Conservation (phyloP, 176 grass and related monocot species). For the Avena atlantica region DNA sequence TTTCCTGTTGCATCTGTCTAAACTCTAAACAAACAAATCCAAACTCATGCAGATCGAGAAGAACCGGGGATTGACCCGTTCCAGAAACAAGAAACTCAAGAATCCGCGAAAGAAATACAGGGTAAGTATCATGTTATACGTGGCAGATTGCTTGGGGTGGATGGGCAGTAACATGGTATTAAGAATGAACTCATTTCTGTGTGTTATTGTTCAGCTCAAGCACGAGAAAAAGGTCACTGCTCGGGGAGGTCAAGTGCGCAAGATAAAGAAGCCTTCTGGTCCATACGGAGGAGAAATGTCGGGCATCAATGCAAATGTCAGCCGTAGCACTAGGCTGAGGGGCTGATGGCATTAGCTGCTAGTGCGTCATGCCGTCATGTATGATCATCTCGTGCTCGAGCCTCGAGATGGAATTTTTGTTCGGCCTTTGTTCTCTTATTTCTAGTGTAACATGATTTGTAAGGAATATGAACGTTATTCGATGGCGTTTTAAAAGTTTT, state of each 20-base stretch:
- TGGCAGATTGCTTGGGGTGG: background rate
- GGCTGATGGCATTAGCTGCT: slow-evolving; percentile 25
- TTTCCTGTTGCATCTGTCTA: slow-evolving; percentile 16
- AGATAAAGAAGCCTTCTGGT: slow-evolving; percentile 57
- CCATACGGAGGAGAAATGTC: slow-evolving; percentile 85
- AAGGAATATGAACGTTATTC: background rate
- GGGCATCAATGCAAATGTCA: slow-evolving; percentile 80
- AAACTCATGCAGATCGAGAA: slow-evolving; percentile 79
- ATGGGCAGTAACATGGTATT: background rate
- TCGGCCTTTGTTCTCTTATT: background rate
- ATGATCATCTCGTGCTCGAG: background rate
- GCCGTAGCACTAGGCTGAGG: slow-evolving; percentile 80
- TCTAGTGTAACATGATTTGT: background rate
- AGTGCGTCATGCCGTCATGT: background rate
- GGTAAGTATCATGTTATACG: slow-evolving; percentile 45
- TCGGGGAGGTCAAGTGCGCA: slow-evolving; percentile 71
- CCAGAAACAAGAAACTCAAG: slow-evolving; percentile 81
- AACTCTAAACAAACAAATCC: slow-evolving; percentile 14
- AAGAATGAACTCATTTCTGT: background rate
- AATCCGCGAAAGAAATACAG: slow-evolving; percentile 98
- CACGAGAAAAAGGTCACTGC: slow-evolving; percentile 50
- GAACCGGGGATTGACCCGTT: slow-evolving; percentile 83
- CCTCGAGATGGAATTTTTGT: slow-evolving; percentile 2
- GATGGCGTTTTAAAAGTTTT: background rate
- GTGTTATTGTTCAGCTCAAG: slow-evolving; percentile 62